Evolutionary conservation across 441 rosid species (phyloP), one percentile per base, ranked within the genome.

Genomic region (Syzygium malaccense): DNA sequence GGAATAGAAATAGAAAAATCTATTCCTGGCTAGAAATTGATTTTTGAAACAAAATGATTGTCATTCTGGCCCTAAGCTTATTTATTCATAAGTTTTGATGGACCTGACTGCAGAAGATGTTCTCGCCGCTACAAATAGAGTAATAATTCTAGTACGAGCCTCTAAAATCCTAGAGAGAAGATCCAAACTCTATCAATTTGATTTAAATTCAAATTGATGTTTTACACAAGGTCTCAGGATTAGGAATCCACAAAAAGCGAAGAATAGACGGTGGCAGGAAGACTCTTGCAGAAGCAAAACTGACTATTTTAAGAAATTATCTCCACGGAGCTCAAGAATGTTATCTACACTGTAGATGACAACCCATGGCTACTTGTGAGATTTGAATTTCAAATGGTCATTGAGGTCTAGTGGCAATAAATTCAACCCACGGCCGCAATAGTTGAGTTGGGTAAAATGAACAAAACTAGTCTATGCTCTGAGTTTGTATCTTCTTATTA

Each of bases 301-400:
- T 11, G n/a, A 57, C 62, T 57, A 57, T 10, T 57, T 57, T 57
- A 57, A 6, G n/a, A 57, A 57, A 57, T 3, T 4, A 10, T 25
- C n/a, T 57, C 12, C 25, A 0, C 26, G 62, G 62, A 4, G 62
- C 12, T 25, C 6, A 12, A 57, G 7, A 57, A 6, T 28, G 0
- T 25, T 57, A 9, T 57, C 62, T 0, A 6, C 26, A 25, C 62
- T 25, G 6, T 57, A 4, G 25, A 57, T 57, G n/a, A 57, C 26
- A 0, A 57, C 62, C 6, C 2, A 57, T 3, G 1, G 62, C n/a
- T 57, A 4, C 12, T 25, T 14, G 0, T 57, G 62, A 0, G 54
- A 56, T 56, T 56, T 56, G 60, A 56, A 56, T 56, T 56, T 56
- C 13, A 56, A 56, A 56, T 4, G 60, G 60, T 56, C 6, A 56